phyloP scores from a whole-genome alignment of 805 yeast species.

The Yamadazyma philogaea region DNA sequence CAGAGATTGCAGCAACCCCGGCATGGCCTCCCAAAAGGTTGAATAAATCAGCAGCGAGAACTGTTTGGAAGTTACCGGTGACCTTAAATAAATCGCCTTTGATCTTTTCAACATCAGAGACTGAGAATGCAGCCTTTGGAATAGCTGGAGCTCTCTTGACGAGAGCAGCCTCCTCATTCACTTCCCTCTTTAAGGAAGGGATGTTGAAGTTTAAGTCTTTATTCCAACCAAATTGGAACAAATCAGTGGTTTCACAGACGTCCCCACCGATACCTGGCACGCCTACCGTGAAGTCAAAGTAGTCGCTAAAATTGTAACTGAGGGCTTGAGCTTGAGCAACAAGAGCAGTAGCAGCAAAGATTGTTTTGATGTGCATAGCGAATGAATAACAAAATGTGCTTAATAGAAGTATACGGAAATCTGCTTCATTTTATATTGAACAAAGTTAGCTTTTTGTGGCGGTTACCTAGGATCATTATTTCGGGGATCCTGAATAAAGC shows the following conservation, averaged over 20 bases:
- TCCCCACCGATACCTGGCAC: conserved; percentile 6
- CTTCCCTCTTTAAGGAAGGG: conserved; percentile 13
- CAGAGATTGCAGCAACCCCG: conserved; percentile 24
- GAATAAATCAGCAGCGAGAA: conserved; percentile 15
- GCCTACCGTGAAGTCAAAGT: conserved; percentile 11
- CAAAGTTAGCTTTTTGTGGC: too few species aligned
- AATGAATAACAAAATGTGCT: conserved; percentile 4
- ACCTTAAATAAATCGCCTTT: conserved; percentile 22
- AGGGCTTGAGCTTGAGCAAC: conserved; percentile 10
- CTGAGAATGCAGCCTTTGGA: conserved; percentile 26
- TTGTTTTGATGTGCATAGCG: conserved; percentile 13
- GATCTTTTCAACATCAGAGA: conserved; percentile 22
- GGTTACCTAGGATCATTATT: neutral
- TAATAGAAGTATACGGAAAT: neutral
- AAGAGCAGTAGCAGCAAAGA: conserved; percentile 10
- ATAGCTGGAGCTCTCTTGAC: conserved; percentile 12
- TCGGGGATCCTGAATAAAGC: neutral
- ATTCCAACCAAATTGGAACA: conserved; percentile 12
- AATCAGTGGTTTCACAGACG: conserved; percentile 8
- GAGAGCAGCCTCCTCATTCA: neutral
- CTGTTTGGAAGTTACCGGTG: conserved; percentile 21
- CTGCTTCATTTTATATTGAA: neutral
- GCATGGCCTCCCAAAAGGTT: conserved; percentile 14
- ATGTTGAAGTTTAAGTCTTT: conserved; percentile 9
- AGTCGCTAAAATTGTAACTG: conserved; percentile 9